Percentiles rank a stretch among this genome's conserved stretches.
Evolutionary conservation across 2,329 filamentous ascomycete genomes (phyloP).

Genomic region (Eutypella sp.): DNA sequence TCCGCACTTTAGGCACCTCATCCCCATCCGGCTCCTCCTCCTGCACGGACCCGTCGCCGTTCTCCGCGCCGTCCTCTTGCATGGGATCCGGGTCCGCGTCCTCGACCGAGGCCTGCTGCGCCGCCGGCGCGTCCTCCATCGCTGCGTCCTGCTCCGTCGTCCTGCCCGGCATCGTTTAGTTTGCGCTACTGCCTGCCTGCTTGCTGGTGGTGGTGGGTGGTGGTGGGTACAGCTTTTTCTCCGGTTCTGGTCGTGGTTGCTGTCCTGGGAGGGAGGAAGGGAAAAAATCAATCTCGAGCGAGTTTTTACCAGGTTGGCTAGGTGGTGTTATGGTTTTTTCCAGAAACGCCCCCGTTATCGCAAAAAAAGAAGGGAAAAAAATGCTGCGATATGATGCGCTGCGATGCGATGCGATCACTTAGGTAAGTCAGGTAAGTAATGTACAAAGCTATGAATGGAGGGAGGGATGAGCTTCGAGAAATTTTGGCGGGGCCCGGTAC

Average conservation of each 20-base stretch:
- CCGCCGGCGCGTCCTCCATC: constrained; percentile 26
- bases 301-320: too few species aligned
- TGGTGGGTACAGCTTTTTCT: background rate
- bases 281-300: too few species aligned
- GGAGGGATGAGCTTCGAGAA: too few species aligned
- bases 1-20: constrained; percentile 53
- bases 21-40: constrained; percentile 43
- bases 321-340: too few species aligned
- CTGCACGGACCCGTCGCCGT: constrained; percentile 28
- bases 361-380: too few species aligned
- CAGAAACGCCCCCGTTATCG: too few species aligned
- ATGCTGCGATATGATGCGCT: background rate
- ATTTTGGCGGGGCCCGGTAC: constrained; percentile 1
- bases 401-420: too few species aligned
- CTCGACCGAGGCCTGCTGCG: constrained; percentile 35
- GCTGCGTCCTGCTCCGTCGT: constrained; percentile 19
- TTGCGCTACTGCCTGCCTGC: background rate
- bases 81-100: constrained; percentile 30
- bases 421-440: too few species aligned
- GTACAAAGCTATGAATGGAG: too few species aligned
- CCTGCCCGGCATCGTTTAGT: constrained; percentile 17
- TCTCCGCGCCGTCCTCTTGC: constrained; percentile 24
- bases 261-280: too few species aligned
- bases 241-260: too few species aligned
- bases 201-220: background rate